These are phyloP conservation scores for Apium graveolens DNA, from an alignment of 129 eudicot genomes.

Conservation along the genomic window DNA sequence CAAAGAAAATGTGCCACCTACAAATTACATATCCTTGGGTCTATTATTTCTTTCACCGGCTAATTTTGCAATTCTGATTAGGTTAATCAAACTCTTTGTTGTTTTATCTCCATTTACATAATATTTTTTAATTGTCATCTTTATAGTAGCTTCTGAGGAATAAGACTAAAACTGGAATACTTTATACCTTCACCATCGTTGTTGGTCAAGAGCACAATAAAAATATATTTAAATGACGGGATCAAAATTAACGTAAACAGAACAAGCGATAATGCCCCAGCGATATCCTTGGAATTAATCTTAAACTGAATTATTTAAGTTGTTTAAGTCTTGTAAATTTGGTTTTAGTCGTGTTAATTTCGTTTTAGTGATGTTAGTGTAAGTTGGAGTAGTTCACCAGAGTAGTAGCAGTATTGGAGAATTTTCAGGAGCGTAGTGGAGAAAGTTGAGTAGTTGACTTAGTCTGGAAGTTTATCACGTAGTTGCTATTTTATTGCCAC, in stretches of 20 bases:
- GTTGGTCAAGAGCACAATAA: conserved; percentile 86
- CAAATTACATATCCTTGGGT: conserved; percentile 2
- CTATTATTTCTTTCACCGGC: background rate
- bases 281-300: too few relatives aligned
- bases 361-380: too few relatives aligned
- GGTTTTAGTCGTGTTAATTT: too few relatives aligned
- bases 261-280: conserved; percentile 95
- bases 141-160: background rate
- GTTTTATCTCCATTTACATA: background rate
- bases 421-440: too few relatives aligned
- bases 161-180: background rate
- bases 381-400: too few relatives aligned
- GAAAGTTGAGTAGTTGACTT: too few relatives aligned
- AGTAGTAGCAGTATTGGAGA: too few relatives aligned
- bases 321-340: too few relatives aligned
- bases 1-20: conserved; percentile 96
- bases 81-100: background rate
- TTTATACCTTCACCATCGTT: conserved; percentile 88
- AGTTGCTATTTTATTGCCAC: too few relatives aligned
- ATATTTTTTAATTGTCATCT: background rate
- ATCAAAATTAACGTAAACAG: conserved; percentile 68
- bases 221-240: conserved; percentile 72
- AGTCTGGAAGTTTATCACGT: too few relatives aligned
- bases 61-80: background rate
- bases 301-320: too few relatives aligned